Percentiles rank a stretch among this genome's conserved stretches.
These are phyloP conservation scores for Apiotrichum siamense DNA, from an alignment of 1,284 basidiomycete species.

Conservation along the genomic window DNA sequence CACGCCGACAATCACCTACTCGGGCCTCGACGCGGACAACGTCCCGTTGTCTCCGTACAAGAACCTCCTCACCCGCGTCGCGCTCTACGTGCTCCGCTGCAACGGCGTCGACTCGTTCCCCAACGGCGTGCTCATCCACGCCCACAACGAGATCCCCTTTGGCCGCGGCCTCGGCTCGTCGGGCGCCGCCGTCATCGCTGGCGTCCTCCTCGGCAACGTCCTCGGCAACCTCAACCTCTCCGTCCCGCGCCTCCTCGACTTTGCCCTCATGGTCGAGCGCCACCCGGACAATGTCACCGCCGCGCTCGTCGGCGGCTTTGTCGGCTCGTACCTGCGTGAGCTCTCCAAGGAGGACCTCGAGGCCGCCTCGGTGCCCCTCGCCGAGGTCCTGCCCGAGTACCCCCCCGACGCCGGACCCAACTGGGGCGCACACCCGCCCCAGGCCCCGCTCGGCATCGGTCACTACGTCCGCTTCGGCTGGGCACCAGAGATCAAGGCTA, in stretches of 20 bases:
- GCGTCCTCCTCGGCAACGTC: constrained; percentile 80
- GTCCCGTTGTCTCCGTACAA: constrained; percentile 94
- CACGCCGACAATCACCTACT: constrained; percentile 58
- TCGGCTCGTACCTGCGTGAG: constrained; percentile 93
- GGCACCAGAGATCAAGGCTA: constrained; percentile 78
- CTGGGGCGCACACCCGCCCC: constrained; percentile 84
- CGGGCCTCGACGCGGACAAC: constrained; percentile 81
- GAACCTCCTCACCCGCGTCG: constrained; percentile 96
- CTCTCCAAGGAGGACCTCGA: constrained; percentile 63
- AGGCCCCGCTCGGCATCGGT: constrained; percentile 84
- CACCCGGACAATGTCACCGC: constrained; percentile 99
- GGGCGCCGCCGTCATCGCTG: constrained; percentile 95
- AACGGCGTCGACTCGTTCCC: constrained; percentile 72
- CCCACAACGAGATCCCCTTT: constrained; percentile 92
- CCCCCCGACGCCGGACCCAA: constrained; percentile 83
- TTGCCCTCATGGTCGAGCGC: constrained; percentile 97
- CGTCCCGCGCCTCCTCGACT: constrained; percentile 76
- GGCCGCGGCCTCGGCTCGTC: constrained; percentile 95
- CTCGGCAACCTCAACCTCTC: constrained; percentile 70
- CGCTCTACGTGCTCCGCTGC: constrained; percentile 92
- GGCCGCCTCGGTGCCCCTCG: constrained; percentile 83
- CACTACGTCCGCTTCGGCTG: constrained; percentile 91
- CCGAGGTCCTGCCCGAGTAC: constrained; percentile 95
- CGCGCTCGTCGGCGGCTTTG: constrained; percentile 92
- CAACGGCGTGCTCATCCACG: constrained; percentile 62